A percentile compares a stretch with the other conserved stretches of the same genome.
Evolutionary conservation across 2,329 filamentous ascomycete genomes (phyloP).

Genomic region (Beauveria varroae): DNA sequence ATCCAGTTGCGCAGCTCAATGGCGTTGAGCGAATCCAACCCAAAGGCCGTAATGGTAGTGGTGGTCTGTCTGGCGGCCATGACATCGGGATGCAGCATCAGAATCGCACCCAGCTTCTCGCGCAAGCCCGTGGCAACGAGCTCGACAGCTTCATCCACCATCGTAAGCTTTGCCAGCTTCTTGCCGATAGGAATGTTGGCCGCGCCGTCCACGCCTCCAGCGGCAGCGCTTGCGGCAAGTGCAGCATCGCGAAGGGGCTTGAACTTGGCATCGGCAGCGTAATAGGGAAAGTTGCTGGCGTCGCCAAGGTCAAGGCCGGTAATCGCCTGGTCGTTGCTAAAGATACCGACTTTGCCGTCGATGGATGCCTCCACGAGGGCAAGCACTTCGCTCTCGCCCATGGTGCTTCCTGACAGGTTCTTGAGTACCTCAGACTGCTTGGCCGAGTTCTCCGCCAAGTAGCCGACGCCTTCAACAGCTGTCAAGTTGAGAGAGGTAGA

Average conservation of each 20-base stretch:
- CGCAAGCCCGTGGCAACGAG: constrained; percentile 18
- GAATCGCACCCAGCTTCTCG: constrained; percentile 28
- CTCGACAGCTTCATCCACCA: constrained; percentile 17
- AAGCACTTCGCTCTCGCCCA: constrained; percentile 46
- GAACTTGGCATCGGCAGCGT: constrained; percentile 48
- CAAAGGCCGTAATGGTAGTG: constrained; percentile 20
- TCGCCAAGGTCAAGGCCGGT: constrained; percentile 44
- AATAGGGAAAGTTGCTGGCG: constrained; percentile 40
- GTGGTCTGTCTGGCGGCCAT: constrained; percentile 15
- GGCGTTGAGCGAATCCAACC: constrained; percentile 40
- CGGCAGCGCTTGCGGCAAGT: constrained; percentile 19
- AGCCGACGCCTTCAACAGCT: constrained; percentile 41
- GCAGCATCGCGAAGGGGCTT: constrained; percentile 35
- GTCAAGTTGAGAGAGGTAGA: constrained; percentile 46
- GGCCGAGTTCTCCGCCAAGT: constrained; percentile 39
- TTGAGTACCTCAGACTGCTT: constrained; percentile 39
- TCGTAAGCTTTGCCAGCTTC: constrained; percentile 12
- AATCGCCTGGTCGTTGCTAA: constrained; percentile 43
- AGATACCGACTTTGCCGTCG: constrained; percentile 31
- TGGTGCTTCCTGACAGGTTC: constrained; percentile 39
- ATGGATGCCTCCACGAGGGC: constrained; percentile 46
- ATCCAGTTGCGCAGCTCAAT: constrained; percentile 46
- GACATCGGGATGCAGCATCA: constrained; percentile 20
- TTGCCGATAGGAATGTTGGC: constrained; percentile 14
- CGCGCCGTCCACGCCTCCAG: constrained; percentile 5